phyloP scores from a whole-genome alignment of 2,329 filamentous ascomycete species.

The Xylariaceae sp. region DNA sequence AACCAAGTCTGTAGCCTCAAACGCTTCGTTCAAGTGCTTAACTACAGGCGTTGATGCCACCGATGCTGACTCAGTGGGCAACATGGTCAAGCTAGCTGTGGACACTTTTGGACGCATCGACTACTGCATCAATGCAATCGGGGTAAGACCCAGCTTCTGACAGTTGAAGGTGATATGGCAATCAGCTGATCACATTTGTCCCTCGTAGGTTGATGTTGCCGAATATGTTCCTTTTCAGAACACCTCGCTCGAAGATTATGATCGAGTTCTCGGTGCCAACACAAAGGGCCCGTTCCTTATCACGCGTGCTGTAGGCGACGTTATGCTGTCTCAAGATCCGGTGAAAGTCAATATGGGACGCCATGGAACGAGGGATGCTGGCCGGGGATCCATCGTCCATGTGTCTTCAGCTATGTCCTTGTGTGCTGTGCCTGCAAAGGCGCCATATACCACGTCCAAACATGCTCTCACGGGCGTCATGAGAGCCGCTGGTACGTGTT shows the following conservation, averaged over 20 bases:
- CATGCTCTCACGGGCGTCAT: conserved; percentile 26
- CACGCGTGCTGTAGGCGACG: conserved; percentile 13
- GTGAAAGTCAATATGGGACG: conserved; percentile 11
- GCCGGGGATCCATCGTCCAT: conserved; percentile 31
- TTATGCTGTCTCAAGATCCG: conserved; percentile 20
- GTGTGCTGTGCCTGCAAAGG: conserved; percentile 16
- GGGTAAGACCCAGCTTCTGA: conserved; percentile 8
- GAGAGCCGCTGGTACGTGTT: conserved; percentile 13
- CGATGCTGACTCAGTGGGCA: conserved; percentile 10
- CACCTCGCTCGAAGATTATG: conserved; percentile 19
- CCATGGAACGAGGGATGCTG: conserved; percentile 15
- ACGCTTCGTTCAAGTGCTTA: conserved; percentile 4
- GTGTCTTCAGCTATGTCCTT: conserved; percentile 24
- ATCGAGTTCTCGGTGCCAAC: conserved; percentile 21
- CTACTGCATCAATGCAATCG: conserved; percentile 18
- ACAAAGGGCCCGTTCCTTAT: conserved; percentile 20
- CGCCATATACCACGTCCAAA: conserved; percentile 25
- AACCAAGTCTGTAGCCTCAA: conserved; percentile 14
- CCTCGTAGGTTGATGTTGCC: conserved; percentile 16
- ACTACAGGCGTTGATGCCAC: conserved; percentile 3
- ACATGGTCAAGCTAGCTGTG: conserved; percentile 6
- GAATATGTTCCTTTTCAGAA: conserved; percentile 21
- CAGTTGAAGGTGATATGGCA: not conserved
- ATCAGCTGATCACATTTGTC: not conserved
- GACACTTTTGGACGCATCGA: conserved; percentile 19